Base-by-base conservation (phyloP, 2,329 filamentous ascomycete genomes). In the Fusarium phyllophilum region DNA sequence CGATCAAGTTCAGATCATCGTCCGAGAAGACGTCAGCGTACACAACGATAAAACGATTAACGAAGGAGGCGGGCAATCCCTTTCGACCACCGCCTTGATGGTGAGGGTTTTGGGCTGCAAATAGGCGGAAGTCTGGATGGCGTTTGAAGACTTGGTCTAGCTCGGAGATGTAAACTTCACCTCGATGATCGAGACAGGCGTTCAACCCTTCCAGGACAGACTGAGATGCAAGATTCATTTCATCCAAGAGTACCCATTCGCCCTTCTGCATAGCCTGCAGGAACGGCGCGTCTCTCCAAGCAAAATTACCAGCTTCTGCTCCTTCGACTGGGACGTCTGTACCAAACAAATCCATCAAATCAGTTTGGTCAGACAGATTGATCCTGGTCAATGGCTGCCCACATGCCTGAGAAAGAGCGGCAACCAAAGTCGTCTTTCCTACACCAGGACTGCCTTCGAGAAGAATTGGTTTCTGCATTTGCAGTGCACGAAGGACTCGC, bases 151-250 rank as follows among this genome's bases (percentile, higher is more conserved):
- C 95, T 78, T 97, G 95, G 78, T 98, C 96, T 18, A 99, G 88
- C 80, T 99, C 97, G 2, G 96, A 94, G 67, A 99, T 91, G 79
- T 98, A 99, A 0, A 97, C 94, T 81, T 98, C 94, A 66, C 96
- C 96, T 82, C 97, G 91, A 81, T 99, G 97, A 82, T 99, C 96
- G 36, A 99, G 88, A 84, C 96, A 98, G 29, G 96, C 96, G 76
- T 99, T 99, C 38, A 99, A 86, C 72, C 96, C 97, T 84, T 99
- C 96, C 3, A 99, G 89, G 5, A 99, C 95, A 9, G 96, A 97
- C 81, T 99, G 96, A 1, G 96, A 98, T 3, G 97, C 96, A 72
- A 99, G 85, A 78, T 99, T 99, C 96, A 99, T 99, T 85, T 99
- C 96, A 79, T 99, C 96, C 1, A 99, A 88, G 34, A 99, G 86